phyloP scores from a whole-genome alignment of 768 basidiomycete genomes.

The Rhizopogon vulgaris region DNA sequence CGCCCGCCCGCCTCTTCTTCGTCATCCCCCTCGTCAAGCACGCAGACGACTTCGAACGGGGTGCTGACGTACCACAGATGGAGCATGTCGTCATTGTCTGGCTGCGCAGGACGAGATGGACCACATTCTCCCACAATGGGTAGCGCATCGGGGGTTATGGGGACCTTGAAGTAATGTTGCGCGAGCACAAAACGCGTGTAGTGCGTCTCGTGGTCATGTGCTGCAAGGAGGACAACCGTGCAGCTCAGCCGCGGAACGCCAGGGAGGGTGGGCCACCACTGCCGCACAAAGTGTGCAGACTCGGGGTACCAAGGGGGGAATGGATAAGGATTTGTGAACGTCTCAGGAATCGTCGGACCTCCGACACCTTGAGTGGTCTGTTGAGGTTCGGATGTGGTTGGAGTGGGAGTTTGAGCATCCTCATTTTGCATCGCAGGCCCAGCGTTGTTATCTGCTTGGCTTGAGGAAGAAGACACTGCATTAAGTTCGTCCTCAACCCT shows the following conservation, averaged over 20 bases:
- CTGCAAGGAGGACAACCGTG: slow-evolving; percentile 62
- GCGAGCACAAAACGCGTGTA: slow-evolving; percentile 59
- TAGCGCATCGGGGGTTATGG: slow-evolving; percentile 31
- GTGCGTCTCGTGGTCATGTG: slow-evolving; percentile 56
- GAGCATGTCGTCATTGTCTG: slow-evolving; percentile 50
- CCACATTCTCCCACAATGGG: slow-evolving; percentile 7
- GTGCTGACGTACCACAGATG: slow-evolving; percentile 65
- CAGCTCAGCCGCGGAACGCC: slow-evolving; percentile 63
- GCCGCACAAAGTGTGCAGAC: slow-evolving; percentile 70
- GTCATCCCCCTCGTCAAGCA: slow-evolving; percentile 37
- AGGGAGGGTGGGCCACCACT: slow-evolving; percentile 73
- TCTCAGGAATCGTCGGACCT: not conserved
- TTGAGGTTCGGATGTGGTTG: slow-evolving; percentile 3
- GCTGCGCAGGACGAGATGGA: slow-evolving; percentile 4
- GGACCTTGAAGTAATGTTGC: slow-evolving; percentile 73
- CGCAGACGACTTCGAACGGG: slow-evolving; percentile 68
- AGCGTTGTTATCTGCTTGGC: not conserved
- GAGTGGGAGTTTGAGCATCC: not conserved
- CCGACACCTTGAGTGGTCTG: slow-evolving; percentile 6
- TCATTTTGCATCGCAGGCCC: not conserved
- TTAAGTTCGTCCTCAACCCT: slow-evolving; percentile 6
- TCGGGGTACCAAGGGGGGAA: slow-evolving; percentile 68
- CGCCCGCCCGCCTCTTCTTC: slow-evolving; percentile 35
- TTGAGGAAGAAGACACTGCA: slow-evolving; percentile 6
- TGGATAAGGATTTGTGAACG: slow-evolving; percentile 53